Conservation (phyloP, 202 grass and related monocot genomes). For the Cymbopogon flexuosus region DNA sequence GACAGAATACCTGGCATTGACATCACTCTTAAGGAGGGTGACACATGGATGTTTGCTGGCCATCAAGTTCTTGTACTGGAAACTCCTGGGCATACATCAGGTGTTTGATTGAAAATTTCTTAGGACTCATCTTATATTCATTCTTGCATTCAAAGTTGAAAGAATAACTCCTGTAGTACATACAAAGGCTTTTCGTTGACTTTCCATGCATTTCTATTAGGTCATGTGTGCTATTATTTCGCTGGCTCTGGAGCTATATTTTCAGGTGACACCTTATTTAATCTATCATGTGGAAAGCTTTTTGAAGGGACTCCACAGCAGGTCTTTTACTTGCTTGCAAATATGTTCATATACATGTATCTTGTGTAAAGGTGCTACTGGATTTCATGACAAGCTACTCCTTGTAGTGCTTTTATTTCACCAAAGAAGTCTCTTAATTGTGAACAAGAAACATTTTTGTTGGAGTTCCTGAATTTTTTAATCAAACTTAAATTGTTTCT, state of each 20-base stretch:
- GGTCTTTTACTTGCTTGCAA: constrained; percentile 38
- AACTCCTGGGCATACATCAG: constrained; percentile 94
- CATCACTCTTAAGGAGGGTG: constrained; percentile 77
- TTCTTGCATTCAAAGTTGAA: background rate
- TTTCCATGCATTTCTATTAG: constrained; percentile 40
- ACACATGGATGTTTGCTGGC: constrained; percentile 95
- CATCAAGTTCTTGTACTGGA: constrained; percentile 94
- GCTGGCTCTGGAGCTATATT: constrained; percentile 79
- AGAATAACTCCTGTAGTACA: background rate
- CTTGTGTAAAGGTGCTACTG: background rate
- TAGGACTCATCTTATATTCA: background rate
- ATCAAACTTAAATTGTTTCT: background rate
- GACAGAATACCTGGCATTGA: constrained; percentile 98
- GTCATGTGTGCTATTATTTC: constrained; percentile 89
- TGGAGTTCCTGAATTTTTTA: constrained; percentile 22
- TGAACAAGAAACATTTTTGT: constrained; percentile 5
- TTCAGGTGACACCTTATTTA: constrained; percentile 89
- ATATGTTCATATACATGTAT: background rate
- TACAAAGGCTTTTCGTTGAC: background rate
- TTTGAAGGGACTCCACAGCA: constrained; percentile 89
- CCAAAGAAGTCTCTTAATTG: background rate
- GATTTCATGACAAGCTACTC: background rate
- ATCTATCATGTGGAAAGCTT: constrained; percentile 94
- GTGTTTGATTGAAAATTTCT: constrained; percentile 42
- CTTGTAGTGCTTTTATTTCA: background rate